Conservation (phyloP, 352 stramenopile genomes). For the Phytophthora cryptogea region DNA sequence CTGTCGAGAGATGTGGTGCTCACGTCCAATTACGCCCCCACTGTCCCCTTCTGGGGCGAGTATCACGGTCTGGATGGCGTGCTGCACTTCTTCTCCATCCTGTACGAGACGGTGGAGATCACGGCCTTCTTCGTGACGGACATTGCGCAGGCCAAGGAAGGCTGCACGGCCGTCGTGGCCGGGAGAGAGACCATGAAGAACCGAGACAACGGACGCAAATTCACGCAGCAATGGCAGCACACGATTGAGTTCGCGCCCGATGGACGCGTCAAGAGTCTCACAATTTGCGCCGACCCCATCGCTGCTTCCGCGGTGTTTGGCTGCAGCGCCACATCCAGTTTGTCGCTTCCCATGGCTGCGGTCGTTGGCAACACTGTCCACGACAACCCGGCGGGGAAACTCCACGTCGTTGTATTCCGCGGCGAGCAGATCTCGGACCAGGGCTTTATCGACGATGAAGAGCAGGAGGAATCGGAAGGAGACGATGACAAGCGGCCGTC, state of each 20-base stretch:
- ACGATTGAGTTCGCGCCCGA: slow-evolving; percentile 89
- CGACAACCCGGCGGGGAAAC: slow-evolving; percentile 74
- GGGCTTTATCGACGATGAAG: slow-evolving; percentile 49
- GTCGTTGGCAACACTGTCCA: slow-evolving; percentile 80
- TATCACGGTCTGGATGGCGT: slow-evolving; percentile 89
- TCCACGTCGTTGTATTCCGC: slow-evolving; percentile 81
- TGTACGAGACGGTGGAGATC: slow-evolving; percentile 90
- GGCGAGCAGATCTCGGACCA: slow-evolving; percentile 84
- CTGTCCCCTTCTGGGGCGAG: slow-evolving; percentile 88
- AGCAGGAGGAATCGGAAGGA: slow-evolving; percentile 52
- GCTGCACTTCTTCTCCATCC: slow-evolving; percentile 89
- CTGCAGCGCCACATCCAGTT: slow-evolving; percentile 84
- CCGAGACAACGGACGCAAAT: slow-evolving; percentile 85
- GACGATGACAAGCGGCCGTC: slow-evolving; percentile 45
- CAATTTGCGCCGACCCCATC: slow-evolving; percentile 82
- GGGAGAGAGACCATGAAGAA: slow-evolving; percentile 91
- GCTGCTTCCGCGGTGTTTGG: slow-evolving; percentile 87
- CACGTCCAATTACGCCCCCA: slow-evolving; percentile 88
- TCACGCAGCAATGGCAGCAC: slow-evolving; percentile 91
- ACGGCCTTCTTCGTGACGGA: slow-evolving; percentile 90
- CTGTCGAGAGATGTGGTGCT: slow-evolving; percentile 84
- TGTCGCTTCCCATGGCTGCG: slow-evolving; percentile 83
- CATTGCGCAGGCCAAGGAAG: slow-evolving; percentile 85
- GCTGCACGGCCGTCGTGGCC: slow-evolving; percentile 80
- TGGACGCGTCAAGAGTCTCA: slow-evolving; percentile 87